A percentile compares a stretch with the other conserved stretches of the same genome.
Evolutionary conservation across 2,329 filamentous ascomycete species (phyloP).

Genomic region (Metarhizium album): DNA sequence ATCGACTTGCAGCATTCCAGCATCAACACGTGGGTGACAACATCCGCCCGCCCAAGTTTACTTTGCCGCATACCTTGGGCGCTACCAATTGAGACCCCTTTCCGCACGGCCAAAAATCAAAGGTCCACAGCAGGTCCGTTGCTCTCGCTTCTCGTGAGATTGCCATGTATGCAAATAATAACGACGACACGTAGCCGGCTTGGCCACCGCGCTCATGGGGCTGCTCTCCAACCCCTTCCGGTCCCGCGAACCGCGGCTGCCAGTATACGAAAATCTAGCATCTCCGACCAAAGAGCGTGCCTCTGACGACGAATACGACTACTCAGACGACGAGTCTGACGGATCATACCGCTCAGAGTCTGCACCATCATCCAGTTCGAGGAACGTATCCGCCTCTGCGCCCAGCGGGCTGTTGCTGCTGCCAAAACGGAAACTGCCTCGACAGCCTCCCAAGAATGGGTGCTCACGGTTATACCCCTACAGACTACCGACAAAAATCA

Average conservation of each 20-base stretch:
- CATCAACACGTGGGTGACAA: slow-evolving; percentile 1
- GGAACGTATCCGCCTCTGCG: slow-evolving; percentile 36
- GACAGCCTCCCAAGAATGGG: slow-evolving; percentile 11
- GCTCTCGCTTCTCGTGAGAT: background rate
- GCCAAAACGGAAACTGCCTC: slow-evolving; percentile 18
- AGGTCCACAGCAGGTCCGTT: background rate
- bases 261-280: slow-evolving; percentile 37
- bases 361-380: slow-evolving; percentile 42
- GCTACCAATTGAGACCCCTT: background rate
- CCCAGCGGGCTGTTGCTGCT: slow-evolving; percentile 34
- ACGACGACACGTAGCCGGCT: background rate
- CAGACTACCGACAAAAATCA: slow-evolving; percentile 59
- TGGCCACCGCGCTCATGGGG: slow-evolving; percentile 31
- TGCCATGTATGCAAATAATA: background rate
- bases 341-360: slow-evolving; percentile 22
- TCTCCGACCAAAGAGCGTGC: slow-evolving; percentile 37
- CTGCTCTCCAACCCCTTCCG: slow-evolving; percentile 36
- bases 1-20: background rate
- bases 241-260: slow-evolving; percentile 36
- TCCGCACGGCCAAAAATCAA: background rate
- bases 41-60: background rate
- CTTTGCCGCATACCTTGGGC: slow-evolving; percentile 5
- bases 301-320: slow-evolving; percentile 39
- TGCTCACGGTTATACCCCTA: slow-evolving; percentile 32
- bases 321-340: slow-evolving; percentile 34